Conservation (phyloP, 305 asterid genomes). For the Fraxinus baroniana region DNA sequence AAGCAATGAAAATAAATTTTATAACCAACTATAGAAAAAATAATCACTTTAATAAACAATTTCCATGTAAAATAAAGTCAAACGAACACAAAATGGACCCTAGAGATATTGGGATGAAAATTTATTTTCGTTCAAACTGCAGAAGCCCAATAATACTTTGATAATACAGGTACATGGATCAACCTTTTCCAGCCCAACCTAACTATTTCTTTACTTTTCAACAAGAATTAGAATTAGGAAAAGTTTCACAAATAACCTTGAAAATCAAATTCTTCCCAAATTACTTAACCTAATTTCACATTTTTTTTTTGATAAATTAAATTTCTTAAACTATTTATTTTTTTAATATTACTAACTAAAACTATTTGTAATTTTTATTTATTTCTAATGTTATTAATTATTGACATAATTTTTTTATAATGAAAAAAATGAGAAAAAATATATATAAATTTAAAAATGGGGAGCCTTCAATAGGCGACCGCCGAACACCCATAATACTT, state of each 20-base stretch:
- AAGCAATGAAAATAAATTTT: too few relatives aligned
- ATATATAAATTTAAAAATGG: not conserved
- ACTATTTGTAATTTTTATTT: not conserved
- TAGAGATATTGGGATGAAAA: too few relatives aligned
- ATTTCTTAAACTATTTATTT: not conserved
- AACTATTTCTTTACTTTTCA: not conserved
- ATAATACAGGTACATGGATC: not conserved
- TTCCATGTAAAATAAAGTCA: too few relatives aligned
- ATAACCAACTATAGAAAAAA: too few relatives aligned
- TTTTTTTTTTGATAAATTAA: not conserved
- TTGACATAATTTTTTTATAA: not conserved
- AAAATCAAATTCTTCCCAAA: not conserved
- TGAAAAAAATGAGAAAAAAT: not conserved
- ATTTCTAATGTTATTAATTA: not conserved
- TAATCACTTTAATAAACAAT: too few relatives aligned
- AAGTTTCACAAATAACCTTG: not conserved
- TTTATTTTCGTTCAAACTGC: not conserved
- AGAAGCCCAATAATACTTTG: not conserved
- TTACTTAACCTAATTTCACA: not conserved
- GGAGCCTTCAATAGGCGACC: not conserved
- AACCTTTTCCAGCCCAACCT: not conserved
- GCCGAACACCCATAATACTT: not conserved
- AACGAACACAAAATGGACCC: too few relatives aligned
- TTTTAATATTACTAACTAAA: not conserved
- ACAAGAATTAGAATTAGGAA: not conserved